Percentiles rank a stretch among this genome's conserved stretches.
Conservation (phyloP, 805 yeast species). For the Candida coquimbonensis region DNA sequence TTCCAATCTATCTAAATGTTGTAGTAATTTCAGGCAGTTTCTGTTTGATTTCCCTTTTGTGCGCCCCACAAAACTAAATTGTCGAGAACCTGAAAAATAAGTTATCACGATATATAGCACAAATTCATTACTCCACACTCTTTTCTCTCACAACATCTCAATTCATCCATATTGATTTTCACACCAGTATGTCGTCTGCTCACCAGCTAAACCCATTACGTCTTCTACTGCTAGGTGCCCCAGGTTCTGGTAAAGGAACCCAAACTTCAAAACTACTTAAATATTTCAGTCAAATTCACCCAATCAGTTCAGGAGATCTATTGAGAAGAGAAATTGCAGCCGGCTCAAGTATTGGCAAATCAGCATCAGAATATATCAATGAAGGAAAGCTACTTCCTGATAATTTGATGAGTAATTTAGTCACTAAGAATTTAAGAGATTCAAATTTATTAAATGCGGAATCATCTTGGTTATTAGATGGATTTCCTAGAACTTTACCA, state of each 20-base stretch:
- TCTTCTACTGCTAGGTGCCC: constrained; percentile 79
- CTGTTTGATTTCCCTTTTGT: no score
- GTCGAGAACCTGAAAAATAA: no score
- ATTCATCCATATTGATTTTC: neutral
- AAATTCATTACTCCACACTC: no score
- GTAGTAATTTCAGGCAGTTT: no score
- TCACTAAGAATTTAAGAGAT: constrained; percentile 40
- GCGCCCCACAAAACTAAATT: no score
- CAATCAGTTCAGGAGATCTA: constrained; percentile 82
- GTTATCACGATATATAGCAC: no score
- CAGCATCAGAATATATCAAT: constrained; percentile 50
- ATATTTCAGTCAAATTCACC: constrained; percentile 41
- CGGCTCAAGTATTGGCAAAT: constrained; percentile 45
- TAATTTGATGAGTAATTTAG: constrained; percentile 50
- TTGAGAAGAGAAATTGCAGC: constrained; percentile 59
- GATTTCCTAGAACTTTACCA: constrained; percentile 75
- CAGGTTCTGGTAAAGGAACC: constrained; percentile 95
- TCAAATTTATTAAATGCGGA: constrained; percentile 36
- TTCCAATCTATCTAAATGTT: no score
- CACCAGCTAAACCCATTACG: constrained; percentile 40
- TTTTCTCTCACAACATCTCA: no score
- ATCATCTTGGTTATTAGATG: constrained; percentile 75
- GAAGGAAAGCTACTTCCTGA: constrained; percentile 75
- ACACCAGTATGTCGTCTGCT: neutral
- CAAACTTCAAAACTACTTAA: constrained; percentile 61